A percentile compares a stretch with the other conserved stretches of the same genome.
These are phyloP conservation scores for Flaveria ramosissima DNA, from an alignment of 129 eudicot species.

Conservation along the genomic window DNA sequence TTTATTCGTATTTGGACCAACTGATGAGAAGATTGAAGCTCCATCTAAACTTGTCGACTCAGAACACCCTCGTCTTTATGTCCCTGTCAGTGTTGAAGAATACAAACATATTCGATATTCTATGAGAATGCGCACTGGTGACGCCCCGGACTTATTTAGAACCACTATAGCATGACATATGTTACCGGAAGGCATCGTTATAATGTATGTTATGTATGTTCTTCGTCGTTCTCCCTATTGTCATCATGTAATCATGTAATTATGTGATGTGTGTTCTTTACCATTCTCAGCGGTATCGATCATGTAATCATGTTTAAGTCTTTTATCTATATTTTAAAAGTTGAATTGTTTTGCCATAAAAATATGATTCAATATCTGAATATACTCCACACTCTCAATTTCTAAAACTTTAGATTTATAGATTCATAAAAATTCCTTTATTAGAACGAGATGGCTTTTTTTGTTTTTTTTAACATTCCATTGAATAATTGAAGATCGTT, in stretches of 20 bases:
- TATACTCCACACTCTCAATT: no score
- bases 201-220: background rate
- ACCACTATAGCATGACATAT: background rate
- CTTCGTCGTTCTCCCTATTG: background rate
- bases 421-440: no score
- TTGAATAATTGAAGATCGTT: no score
- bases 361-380: no score
- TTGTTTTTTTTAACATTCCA: no score
- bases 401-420: no score
- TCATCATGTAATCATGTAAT: background rate
- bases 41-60: conserved; percentile 37
- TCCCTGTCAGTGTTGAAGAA: conserved; percentile 37
- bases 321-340: no score
- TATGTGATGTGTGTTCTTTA: no score
- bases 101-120: conserved; percentile 33
- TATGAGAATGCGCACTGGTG: conserved; percentile 27
- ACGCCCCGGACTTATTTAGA: conserved; percentile 33
- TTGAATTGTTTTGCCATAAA: no score
- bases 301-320: no score
- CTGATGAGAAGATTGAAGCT: conserved; percentile 26
- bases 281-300: no score
- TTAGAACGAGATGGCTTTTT: no score
- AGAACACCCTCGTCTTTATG: conserved; percentile 45
- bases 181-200: background rate
- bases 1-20: conserved; percentile 32